Evolutionary conservation across 2,329 filamentous ascomycete species (phyloP).

Genomic region (Berkeleyomyces rouxiae): DNA sequence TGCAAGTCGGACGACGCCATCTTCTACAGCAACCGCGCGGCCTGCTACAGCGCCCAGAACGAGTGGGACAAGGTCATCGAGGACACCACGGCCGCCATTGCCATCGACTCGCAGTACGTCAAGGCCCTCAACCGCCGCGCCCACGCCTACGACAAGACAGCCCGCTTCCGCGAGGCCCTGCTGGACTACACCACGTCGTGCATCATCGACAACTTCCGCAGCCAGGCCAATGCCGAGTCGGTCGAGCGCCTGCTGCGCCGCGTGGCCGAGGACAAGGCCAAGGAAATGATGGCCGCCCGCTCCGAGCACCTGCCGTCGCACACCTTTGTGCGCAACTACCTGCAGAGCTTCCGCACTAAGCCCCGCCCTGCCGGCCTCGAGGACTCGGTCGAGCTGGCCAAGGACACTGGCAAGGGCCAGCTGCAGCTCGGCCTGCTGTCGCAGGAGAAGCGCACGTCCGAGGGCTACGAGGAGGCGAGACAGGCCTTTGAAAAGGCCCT

Average conservation of each 20-base stretch:
- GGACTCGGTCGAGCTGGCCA: slow-evolving; percentile 58
- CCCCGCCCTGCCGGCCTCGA: slow-evolving; percentile 66
- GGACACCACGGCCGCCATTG: slow-evolving; percentile 87
- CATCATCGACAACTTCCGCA: slow-evolving; percentile 96
- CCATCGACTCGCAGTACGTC: slow-evolving; percentile 86
- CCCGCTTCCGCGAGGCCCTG: slow-evolving; percentile 81
- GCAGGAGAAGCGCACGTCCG: slow-evolving; percentile 71
- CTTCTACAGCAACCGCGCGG: slow-evolving; percentile 96
- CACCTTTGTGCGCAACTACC: slow-evolving; percentile 95
- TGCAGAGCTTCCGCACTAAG: slow-evolving; percentile 89
- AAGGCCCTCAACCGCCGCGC: slow-evolving; percentile 95
- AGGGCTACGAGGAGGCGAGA: slow-evolving; percentile 81
- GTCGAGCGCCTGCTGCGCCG: slow-evolving; percentile 92
- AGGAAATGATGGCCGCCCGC: slow-evolving; percentile 75
- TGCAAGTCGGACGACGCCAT: slow-evolving; percentile 97
- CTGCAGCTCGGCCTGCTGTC: slow-evolving; percentile 68
- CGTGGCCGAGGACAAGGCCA: slow-evolving; percentile 87
- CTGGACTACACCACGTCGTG: slow-evolving; percentile 97
- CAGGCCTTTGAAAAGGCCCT: slow-evolving; percentile 75
- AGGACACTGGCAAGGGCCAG: slow-evolving; percentile 69
- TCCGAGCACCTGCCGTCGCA: slow-evolving; percentile 78
- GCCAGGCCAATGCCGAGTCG: slow-evolving; percentile 70
- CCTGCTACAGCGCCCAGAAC: slow-evolving; percentile 85
- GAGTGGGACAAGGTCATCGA: slow-evolving; percentile 95
- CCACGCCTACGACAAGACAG: slow-evolving; percentile 88